Base-by-base conservation (phyloP, 2,329 filamentous ascomycete species). In the Aspergillus intermedius region DNA sequence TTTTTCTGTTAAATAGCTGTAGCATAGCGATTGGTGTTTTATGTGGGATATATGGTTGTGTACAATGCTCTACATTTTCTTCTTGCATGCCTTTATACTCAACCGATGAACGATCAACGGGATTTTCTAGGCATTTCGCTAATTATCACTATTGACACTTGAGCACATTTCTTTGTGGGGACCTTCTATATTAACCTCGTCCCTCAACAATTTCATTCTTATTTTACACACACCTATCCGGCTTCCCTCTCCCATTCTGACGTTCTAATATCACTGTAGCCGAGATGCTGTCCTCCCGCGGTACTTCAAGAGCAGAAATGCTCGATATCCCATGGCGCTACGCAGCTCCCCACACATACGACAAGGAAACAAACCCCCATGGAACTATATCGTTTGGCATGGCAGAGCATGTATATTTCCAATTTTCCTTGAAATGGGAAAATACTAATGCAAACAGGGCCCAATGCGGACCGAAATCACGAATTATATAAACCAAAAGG, bases 401-500 rank as follows among this genome's bases (percentile, higher is more conserved):
- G 49, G 64, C 65, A 30, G 66, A 69, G 45, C 67, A 69, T 60
- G 66, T 68, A 59, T 34, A 48, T 49, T 30, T 30, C 25, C 4
- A 28, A 17, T 48, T 5, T 15, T n/a, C 5, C 13, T 2, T 19
- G 21, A 7, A 39, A 34, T 7, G 4, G 8, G 23, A 6, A 21
- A 8, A 17, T 35, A 44, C 51, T 21, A 40, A 22, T 25, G 2
- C 9, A 5, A 17, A 21, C 45, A 74, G 72, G 53, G 56, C 46
- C 57, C 64, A 13, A 66, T 73, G 56, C 62, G 65, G 9, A 52
- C 61, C 10, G 67, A 74, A 19, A 60, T 74, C 17, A 58, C 62
- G 10, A 57, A 65, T 7, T 74, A 68, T 50, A 61, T 72, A 32
- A 68, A 68, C 37, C 54, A 65, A 21, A 67, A 72, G 49, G 66